These are phyloP conservation scores for Globisporangium alternatum DNA, from an alignment of 352 stramenopile genomes.

Conservation along the genomic window DNA sequence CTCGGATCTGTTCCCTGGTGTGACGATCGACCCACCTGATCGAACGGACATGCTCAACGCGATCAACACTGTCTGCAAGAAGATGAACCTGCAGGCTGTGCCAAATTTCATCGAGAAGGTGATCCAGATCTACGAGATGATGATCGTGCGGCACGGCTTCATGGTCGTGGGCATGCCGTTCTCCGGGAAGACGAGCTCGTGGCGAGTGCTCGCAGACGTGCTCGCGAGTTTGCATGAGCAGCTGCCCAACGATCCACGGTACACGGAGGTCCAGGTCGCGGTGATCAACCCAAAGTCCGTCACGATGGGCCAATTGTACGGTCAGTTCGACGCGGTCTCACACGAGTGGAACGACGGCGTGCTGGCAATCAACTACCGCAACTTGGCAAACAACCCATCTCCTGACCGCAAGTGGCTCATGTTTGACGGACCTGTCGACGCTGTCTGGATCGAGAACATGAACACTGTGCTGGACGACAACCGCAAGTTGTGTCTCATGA, in stretches of 20 bases:
- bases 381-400: conserved; percentile 71
- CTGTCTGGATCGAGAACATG: conserved; percentile 96
- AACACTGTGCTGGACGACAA: conserved; percentile 95
- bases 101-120: conserved; percentile 92
- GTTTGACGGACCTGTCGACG: conserved; percentile 92
- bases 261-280: conserved; percentile 68
- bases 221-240: conserved; percentile 71
- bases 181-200: conserved; percentile 91
- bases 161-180: conserved; percentile 96
- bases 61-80: conserved; percentile 78
- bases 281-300: conserved; percentile 95
- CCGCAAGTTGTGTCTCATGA: conserved; percentile 93
- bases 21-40: conserved; percentile 87
- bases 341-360: conserved; percentile 95
- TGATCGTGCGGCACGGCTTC: conserved; percentile 95
- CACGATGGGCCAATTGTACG: conserved; percentile 92
- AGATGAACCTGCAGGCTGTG: conserved; percentile 84
- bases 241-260: conserved; percentile 65
- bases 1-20: conserved; percentile 92
- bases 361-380: conserved; percentile 91
- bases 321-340: conserved; percentile 92
- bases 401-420: conserved; percentile 90
- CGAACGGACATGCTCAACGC: conserved; percentile 80
- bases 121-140: conserved; percentile 97
- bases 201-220: conserved; percentile 88